These are phyloP conservation scores for Hypoxylon sp. DNA, from an alignment of 2,329 filamentous ascomycete genomes.

Conservation along the genomic window DNA sequence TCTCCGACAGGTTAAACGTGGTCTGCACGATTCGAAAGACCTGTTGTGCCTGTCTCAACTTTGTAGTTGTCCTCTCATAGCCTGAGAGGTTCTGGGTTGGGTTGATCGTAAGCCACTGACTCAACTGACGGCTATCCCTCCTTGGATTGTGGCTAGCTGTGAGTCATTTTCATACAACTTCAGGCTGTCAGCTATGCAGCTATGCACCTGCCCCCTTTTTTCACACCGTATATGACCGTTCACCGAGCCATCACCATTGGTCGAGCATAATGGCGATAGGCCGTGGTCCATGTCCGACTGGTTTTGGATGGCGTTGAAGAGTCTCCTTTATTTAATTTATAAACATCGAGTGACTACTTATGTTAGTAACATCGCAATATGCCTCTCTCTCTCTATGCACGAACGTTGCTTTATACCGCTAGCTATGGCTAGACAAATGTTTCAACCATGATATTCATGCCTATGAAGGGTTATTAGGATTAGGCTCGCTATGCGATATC, in stretches of 20 bases:
- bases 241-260: not conserved
- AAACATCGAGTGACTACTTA: not conserved
- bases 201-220: not conserved
- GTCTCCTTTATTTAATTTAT: not conserved
- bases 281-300: not conserved
- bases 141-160: not conserved
- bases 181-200: not conserved
- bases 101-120: not conserved
- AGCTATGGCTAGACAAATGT: not conserved
- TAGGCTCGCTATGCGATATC: not conserved
- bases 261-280: not conserved
- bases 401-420: not conserved
- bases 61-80: not conserved
- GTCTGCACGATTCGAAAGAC: not conserved
- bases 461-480: not conserved
- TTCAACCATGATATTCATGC: not conserved
- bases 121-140: not conserved
- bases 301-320: not conserved
- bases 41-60: not conserved
- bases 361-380: not conserved
- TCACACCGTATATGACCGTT: not conserved
- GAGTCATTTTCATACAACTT: not conserved
- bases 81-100: not conserved
- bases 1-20: not conserved
- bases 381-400: not conserved